These are phyloP conservation scores for Juglanconis oblonga DNA, from an alignment of 2,329 filamentous ascomycete genomes.

Conservation along the genomic window DNA sequence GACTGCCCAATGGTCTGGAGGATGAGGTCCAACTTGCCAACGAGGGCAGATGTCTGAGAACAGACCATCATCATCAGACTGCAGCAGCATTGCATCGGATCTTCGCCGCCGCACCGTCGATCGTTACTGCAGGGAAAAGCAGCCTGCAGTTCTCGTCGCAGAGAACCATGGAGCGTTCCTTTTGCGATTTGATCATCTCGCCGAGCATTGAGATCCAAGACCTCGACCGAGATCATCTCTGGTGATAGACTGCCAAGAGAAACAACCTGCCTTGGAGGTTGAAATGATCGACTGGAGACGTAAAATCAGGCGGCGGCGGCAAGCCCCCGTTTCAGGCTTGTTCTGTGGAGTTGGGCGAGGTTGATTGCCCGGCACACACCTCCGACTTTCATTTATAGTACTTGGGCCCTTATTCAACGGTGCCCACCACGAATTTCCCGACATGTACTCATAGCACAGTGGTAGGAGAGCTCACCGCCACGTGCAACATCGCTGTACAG, in stretches of 20 bases:
- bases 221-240: neutral
- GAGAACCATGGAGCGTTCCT: too few relatives aligned
- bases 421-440: neutral
- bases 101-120: too few relatives aligned
- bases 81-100: too few relatives aligned
- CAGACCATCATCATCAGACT: neutral
- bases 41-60: neutral
- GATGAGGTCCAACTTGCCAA: neutral
- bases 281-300: neutral
- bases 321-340: neutral
- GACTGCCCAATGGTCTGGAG: neutral
- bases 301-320: neutral
- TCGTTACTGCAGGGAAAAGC: too few relatives aligned
- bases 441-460: too few relatives aligned
- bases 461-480: too few relatives aligned
- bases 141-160: too few relatives aligned
- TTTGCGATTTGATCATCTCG: too few relatives aligned
- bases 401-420: too few relatives aligned
- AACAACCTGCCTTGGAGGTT: neutral
- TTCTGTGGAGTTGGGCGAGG: neutral
- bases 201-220: too few relatives aligned
- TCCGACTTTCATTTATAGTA: neutral
- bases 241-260: neutral
- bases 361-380: neutral
- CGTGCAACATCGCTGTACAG: too few relatives aligned